Evolutionary conservation across 441 rosid species (phyloP).

Genomic region (Gossypium trilobum): DNA sequence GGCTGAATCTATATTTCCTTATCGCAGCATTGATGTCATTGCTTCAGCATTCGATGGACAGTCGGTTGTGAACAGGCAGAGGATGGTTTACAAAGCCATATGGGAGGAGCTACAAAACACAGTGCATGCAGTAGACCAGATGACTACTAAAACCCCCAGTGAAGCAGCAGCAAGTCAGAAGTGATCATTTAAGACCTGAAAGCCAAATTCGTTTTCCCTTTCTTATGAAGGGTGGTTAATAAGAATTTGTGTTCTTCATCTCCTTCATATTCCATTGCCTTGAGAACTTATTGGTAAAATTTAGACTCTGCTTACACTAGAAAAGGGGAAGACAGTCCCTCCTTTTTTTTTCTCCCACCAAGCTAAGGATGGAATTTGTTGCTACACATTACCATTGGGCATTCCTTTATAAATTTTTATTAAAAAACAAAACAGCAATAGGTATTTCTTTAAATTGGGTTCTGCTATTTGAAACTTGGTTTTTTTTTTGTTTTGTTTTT

Average conservation of each 20-base stretch:
- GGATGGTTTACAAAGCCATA: conserved; percentile 95
- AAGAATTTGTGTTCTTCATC: conserved; percentile 5
- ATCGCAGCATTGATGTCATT: conserved; percentile 75
- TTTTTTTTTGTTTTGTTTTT: too few species aligned
- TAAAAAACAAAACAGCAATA: too few species aligned
- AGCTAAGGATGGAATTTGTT: too few species aligned
- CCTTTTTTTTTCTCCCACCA: too few species aligned
- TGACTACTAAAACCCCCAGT: conserved; percentile 75
- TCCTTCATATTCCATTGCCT: neutral
- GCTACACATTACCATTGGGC: too few species aligned
- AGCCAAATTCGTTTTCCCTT: neutral
- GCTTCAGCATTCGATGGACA: conserved; percentile 78
- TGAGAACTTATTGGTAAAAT: neutral
- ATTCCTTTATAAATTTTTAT: too few species aligned
- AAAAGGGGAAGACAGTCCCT: too few species aligned
- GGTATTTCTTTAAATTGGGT: too few species aligned
- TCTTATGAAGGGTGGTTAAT: neutral
- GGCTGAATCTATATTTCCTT: neutral
- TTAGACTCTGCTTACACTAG: too few species aligned
- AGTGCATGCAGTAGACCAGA: conserved; percentile 90
- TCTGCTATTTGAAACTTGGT: too few species aligned
- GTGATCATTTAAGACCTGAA: conserved; percentile 14
- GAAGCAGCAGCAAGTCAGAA: conserved; percentile 43
- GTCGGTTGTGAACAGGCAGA: conserved; percentile 78
- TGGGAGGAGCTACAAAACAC: conserved; percentile 96